Evolutionary conservation across 768 basidiomycete species (phyloP), one percentile per base, ranked within the genome.

Genomic region (Strobilomyces dryophilus): DNA sequence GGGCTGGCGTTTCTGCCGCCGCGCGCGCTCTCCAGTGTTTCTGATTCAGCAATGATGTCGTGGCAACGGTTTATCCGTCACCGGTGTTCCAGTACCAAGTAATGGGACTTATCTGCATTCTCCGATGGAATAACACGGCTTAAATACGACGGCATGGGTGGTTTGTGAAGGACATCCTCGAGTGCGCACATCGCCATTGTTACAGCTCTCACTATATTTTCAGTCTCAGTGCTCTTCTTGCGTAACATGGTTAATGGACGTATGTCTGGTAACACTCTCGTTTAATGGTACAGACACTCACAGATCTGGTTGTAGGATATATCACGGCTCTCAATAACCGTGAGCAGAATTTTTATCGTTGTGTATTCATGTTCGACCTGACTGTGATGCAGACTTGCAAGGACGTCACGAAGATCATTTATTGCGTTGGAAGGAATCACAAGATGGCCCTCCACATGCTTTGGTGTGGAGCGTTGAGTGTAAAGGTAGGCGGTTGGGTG

Each of bases 391-490:
- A 79, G 77, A 74, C 59, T 58, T 76, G 31, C 78, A 79, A 54
- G 50, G 21, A 27, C 66, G 60, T 37, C 54, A 60, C 42, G 53
- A 64, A 56, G 32, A 34, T 6, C 61, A 72, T 43, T 55, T 71
- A 5, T 43, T 84, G 47, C 74, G 66, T 41, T 85, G 72, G 69
- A 66, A 49, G 14, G 76, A 79, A 45, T 61, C 57, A 1, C 57
- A 40, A 2, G 57, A 67, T 5, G 84, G 84, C 1, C 77, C 73
- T 0, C 53, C 74, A 9, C 64, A 79, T 58, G 66, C 70, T 11
- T 58, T 71, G 29, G 51, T 61, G 20, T 87, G 84, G 84, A 80
- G 73, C 10, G 65, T 73, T n/a, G 64, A 74, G 20, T 85, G 82
- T 66, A 84, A 80, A 69, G 72, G 85, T 84, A 58, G 59, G 79